Evolutionary conservation across 2,329 filamentous ascomycete genomes (phyloP), one percentile per base, ranked within the genome.

Genomic region (Alternaria infectoria): DNA sequence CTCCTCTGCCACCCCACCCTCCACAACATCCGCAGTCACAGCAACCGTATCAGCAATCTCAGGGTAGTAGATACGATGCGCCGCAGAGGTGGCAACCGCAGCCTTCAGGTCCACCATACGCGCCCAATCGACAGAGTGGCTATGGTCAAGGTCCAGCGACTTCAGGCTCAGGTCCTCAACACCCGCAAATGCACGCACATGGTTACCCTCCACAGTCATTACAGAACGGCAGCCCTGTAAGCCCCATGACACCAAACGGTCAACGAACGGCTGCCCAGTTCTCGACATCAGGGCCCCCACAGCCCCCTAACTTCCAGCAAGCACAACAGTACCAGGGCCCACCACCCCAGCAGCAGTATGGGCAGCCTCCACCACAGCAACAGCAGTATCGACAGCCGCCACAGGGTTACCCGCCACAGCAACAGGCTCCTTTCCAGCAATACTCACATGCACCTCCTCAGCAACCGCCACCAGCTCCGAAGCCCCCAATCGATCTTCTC

Each of bases 401-500:
- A 21, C 61, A 69, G 32, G 60, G 55, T 15, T 66, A 62, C 19
- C 63, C 67, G 11, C 66, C 57, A n/a, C 69, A 65, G 13, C 71
- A 65, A 36, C 61, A 55, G 17, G 67, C 62, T 10, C 69, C 71
- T 19, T 67, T 73, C 12, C 61, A 71, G 44, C 62, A 62, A 50
- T 47, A 55, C 28, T 7, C 21, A 54, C 69, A 73, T 5, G 71
- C 74, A 40, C 71, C 72, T 17, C 73, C 66, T 28, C 79, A 83
- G 79, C 59, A 69, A 59, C 49, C 67, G 55, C 61, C 66, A 9
- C 64, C 62, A 12, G 63, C 64, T 45, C 69, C 63, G 9, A 69
- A 67, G 44, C 69, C 72, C 1, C 68, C 70, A 3, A 70, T 75
- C 17, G 88, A 91, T 70, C 84, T 91, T 50, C 83, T 91, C 57